Evolutionary conservation across 1,139 yeast species (phyloP).

Genomic region (Debaryomyces coudertii): DNA sequence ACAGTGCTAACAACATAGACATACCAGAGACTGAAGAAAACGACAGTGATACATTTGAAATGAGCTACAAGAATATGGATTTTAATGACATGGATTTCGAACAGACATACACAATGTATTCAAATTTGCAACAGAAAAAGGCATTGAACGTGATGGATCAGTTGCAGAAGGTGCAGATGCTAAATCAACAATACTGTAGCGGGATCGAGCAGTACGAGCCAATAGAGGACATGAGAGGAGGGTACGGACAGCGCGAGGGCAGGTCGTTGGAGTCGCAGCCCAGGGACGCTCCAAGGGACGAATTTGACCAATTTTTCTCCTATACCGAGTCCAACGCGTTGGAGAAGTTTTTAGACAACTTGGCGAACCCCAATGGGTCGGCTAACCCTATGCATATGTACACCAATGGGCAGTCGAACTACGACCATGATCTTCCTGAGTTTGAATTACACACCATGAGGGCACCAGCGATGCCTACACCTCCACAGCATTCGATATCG

Average conservation of each 20-base stretch:
- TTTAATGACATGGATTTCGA: slow-evolving; percentile 48
- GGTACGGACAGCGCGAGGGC: slow-evolving; percentile 6
- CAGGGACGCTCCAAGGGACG: slow-evolving; percentile 34
- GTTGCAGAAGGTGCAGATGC: slow-evolving; percentile 42
- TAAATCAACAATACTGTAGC: slow-evolving; percentile 27
- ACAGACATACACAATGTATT: slow-evolving; percentile 49
- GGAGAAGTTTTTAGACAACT: slow-evolving; percentile 48
- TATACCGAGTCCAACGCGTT: slow-evolving; percentile 49
- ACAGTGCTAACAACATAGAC: background rate
- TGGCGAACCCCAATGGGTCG: slow-evolving; percentile 35
- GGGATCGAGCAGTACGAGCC: slow-evolving; percentile 1
- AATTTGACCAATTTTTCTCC: slow-evolving; percentile 49
- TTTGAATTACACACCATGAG: slow-evolving; percentile 40
- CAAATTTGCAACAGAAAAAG: slow-evolving; percentile 43
- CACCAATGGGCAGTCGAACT: slow-evolving; percentile 16
- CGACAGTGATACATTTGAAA: slow-evolving; percentile 5
- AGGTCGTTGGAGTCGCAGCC: background rate
- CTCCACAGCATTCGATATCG: slow-evolving; percentile 7
- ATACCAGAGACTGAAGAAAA: background rate
- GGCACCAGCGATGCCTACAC: slow-evolving; percentile 16
- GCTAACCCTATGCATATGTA: slow-evolving; percentile 39
- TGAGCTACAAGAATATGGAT: slow-evolving; percentile 6
- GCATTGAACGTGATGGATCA: slow-evolving; percentile 41
- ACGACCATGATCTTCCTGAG: slow-evolving; percentile 14
- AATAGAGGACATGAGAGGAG: slow-evolving; percentile 3